Conservation (phyloP, 129 eudicot genomes). For the Artemisia argyi region DNA sequence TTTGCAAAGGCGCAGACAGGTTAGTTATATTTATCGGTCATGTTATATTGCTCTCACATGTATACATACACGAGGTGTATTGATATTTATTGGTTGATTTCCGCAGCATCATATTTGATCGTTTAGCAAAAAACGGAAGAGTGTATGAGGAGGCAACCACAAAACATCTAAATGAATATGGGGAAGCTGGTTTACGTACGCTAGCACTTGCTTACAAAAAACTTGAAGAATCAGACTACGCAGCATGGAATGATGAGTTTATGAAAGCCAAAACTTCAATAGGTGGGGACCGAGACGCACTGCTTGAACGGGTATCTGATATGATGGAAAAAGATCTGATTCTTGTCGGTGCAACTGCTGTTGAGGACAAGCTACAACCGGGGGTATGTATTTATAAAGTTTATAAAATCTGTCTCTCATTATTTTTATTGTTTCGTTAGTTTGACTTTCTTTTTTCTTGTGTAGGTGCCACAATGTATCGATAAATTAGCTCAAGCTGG, state of each 20-base stretch:
- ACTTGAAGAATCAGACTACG: slow-evolving; percentile 71
- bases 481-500: slow-evolving; percentile 99
- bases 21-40: no score
- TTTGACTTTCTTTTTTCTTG: neutral
- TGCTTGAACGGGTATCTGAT: slow-evolving; percentile 81
- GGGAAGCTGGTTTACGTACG: slow-evolving; percentile 91
- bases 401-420: neutral
- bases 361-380: slow-evolving; percentile 90
- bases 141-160: slow-evolving; percentile 70
- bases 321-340: slow-evolving; percentile 81
- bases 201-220: slow-evolving; percentile 86
- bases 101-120: slow-evolving; percentile 94
- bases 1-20: slow-evolving; percentile 99
- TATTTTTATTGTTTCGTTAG: neutral
- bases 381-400: slow-evolving; percentile 55
- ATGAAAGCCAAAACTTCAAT: slow-evolving; percentile 81
- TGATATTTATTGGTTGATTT: no score
- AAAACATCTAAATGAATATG: slow-evolving; percentile 86
- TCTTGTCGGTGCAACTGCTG: slow-evolving; percentile 98
- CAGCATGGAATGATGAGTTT: slow-evolving; percentile 89
- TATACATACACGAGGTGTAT: no score
- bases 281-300: slow-evolving; percentile 78
- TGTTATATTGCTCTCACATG: no score
- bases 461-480: slow-evolving; percentile 95
- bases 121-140: slow-evolving; percentile 78